phyloP scores from a whole-genome alignment of 2,329 filamentous ascomycete genomes.

The Alternaria arborescens region DNA sequence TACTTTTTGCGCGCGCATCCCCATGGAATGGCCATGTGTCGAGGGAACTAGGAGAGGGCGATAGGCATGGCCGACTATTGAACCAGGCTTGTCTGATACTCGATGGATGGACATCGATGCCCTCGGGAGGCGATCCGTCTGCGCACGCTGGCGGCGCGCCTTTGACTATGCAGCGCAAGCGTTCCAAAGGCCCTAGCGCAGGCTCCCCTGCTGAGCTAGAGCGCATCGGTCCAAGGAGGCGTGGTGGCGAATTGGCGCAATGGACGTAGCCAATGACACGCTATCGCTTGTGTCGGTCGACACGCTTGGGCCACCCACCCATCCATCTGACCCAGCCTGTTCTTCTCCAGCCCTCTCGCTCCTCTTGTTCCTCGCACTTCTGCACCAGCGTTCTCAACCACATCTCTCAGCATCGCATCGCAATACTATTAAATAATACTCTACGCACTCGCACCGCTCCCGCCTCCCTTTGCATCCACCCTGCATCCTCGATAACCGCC shows the following conservation, averaged over 20 bases:
- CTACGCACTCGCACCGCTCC: constrained; percentile 18
- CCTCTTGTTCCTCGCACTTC: constrained; percentile 27
- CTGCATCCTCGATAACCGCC: constrained; percentile 13
- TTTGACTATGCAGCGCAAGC: constrained; percentile 14
- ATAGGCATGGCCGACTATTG: constrained; percentile 1
- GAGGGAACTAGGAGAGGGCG: background rate
- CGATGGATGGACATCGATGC: constrained; percentile 5
- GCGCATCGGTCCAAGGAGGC: constrained; percentile 5
- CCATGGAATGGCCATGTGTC: background rate
- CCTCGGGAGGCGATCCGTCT: constrained; percentile 7
- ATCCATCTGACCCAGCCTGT: constrained; percentile 18
- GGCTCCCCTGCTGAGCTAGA: constrained; percentile 8
- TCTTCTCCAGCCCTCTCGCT: constrained; percentile 22
- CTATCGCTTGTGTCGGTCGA: constrained; percentile 5
- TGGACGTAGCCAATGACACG: constrained; percentile 9
- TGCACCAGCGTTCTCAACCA: constrained; percentile 26
- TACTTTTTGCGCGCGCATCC: constrained; percentile 7
- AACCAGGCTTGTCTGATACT: constrained; percentile 2
- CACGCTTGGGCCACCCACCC: constrained; percentile 15
- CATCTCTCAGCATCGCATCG: constrained; percentile 36
- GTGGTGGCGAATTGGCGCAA: constrained; percentile 10
- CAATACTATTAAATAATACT: constrained; percentile 34
- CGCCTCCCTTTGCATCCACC: constrained; percentile 22
- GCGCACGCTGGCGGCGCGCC: constrained; percentile 11
- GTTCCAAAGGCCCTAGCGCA: constrained; percentile 9